Evolutionary conservation across 1,284 basidiomycete genomes (phyloP), one percentile per base, ranked within the genome.

Genomic region (Fomitiporia mediterranea): DNA sequence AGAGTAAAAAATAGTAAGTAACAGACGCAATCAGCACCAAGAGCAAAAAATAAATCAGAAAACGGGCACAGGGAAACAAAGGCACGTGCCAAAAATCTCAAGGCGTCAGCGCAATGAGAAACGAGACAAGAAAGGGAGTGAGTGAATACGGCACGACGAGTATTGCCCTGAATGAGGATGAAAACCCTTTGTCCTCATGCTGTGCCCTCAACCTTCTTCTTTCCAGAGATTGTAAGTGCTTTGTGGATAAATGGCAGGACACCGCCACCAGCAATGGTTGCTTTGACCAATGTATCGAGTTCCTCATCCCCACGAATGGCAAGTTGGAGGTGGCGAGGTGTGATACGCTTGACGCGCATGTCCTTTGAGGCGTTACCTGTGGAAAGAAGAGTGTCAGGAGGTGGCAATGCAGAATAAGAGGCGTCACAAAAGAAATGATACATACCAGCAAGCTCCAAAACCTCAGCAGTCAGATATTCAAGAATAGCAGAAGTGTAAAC

Each of bases 201-300:
- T 15, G 8, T 30, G 25, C 30, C 30, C 40, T 53, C 50, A 15
- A 51, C 50, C 27, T 53, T 53, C 52, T 43, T 46, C 40, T 42
- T 53, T 23, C 52, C 52, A n/a, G 42, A 13, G 11, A 42, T 17
- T 7, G 42, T 43, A 27, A 53, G 74, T 61, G 77, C 83, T 84
- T 96, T 96, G 83, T 98, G 94, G 68, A 98, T 98, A 77, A 97
- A 95, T 11, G 94, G 94, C 63, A 98, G 70, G 2, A 98, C 94
- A 79, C 94, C 94, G 76, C 89, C 89, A 60, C 91, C 91, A 13
- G 75, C 74, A 49, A 74, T 74, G 3, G 73, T 74, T 28, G 74
- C 74, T 47, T 80, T 79, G 3, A 91, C 86, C 55, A 91, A 82
- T 9, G 79, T 86, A 65, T 91, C 88, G 7, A 95, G 82, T 67